Base-by-base conservation (phyloP, 768 basidiomycete genomes). In the Multifurca ochricompacta region DNA sequence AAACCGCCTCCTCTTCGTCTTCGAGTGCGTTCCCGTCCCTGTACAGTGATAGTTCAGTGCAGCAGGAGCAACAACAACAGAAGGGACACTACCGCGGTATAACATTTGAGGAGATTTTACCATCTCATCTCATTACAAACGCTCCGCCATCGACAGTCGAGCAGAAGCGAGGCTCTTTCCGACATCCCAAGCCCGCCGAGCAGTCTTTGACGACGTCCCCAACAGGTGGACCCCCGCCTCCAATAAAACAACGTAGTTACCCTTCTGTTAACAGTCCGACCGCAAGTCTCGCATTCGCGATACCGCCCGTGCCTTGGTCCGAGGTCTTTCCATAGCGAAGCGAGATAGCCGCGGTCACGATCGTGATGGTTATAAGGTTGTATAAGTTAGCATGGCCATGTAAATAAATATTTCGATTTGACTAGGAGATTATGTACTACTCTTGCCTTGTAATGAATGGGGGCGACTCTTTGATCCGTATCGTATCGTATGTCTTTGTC, bases 101-200 rank as follows among this genome's bases (percentile, higher is more conserved):
- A 4, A 58, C 57, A 6, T 58, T 55, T 23, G 53, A 43, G 16
- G 53, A 58, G 0, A 40, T 58, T 19, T 42, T 55, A 13, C 48
- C 57, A 0, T 1, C 53, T 4, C 27, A 58, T 4, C 21, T 50
- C 16, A 58, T 58, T 11, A 27, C 53, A 3, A 44, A 21, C 21
- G 57, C 57, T 3, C 57, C 57, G 4, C 34, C 57, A 18, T 30
- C 36, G 13, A 31, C 8, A 3, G 14, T 25, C n/a, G 53, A 55
- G 1, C 8, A 18, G 3, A 32, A 50, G 13, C 41, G 19, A 10
- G 31, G 31, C 16, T 35, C 32, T 19, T 1, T 30, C 19, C 30
- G 11, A 41, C 30, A 13, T 6, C 0, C 37, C 8, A 54, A 48
- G 14, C 3, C 37, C n/a, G 1, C 30, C n/a, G 28, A 39, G n/a